Conservation (phyloP, 805 yeast species). For the Yarrowia divulgata region DNA sequence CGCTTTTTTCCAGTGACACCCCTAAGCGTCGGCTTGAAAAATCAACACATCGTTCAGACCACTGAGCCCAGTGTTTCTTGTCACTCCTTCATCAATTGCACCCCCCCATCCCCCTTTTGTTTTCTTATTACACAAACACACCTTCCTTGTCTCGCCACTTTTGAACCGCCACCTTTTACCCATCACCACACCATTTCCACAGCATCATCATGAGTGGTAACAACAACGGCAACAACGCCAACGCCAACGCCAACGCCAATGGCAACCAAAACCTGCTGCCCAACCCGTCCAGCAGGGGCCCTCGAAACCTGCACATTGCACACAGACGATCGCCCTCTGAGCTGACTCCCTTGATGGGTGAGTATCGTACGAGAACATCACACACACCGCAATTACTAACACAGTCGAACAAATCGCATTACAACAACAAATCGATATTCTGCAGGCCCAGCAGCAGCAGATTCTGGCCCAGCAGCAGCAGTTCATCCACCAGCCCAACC, state of each 20-base stretch:
- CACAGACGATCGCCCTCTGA: constrained; percentile 97
- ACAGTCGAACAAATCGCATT: constrained; percentile 68
- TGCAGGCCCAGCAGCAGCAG: constrained; percentile 92
- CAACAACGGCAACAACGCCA: constrained; percentile 10
- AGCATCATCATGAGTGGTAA: constrained; percentile 34
- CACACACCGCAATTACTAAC: neutral
- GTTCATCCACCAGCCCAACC: constrained; percentile 46
- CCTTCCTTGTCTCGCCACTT: constrained; percentile 33
- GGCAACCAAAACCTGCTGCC: constrained; percentile 35
- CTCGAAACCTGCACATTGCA: constrained; percentile 83
- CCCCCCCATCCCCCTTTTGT: neutral
- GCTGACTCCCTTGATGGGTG: constrained; percentile 83
- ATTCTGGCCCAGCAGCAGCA: constrained; percentile 72
- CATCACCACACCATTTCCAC: neutral
- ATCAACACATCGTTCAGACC: neutral
- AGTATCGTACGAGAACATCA: constrained; percentile 48
- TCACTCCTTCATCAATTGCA: constrained; percentile 33
- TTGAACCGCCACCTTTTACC: constrained; percentile 1
- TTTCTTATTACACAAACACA: neutral
- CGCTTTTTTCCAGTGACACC: neutral
- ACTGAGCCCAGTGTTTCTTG: constrained; percentile 16
- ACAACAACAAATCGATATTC: constrained; percentile 90
- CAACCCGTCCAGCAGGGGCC: constrained; percentile 39
- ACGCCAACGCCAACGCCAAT: neutral
- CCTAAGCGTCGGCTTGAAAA: neutral